These are phyloP conservation scores for Talaromyces thailandensis DNA, from an alignment of 495 filamentous ascomycete genomes.

Conservation along the genomic window DNA sequence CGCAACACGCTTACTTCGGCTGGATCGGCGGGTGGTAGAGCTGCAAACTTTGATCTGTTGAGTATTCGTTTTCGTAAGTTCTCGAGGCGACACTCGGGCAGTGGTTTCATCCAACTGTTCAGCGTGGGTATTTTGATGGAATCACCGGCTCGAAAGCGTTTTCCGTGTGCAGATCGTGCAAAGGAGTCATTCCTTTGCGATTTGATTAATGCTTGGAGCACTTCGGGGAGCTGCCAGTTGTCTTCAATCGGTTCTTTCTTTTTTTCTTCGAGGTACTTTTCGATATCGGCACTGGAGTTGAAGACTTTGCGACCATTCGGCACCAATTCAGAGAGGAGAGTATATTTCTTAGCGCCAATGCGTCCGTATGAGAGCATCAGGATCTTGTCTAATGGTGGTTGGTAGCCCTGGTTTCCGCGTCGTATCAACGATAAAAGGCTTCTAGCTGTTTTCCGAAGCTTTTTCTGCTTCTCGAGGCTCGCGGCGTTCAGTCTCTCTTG, in stretches of 20 bases:
- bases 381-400: conserved; percentile 51
- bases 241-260: conserved; percentile 16
- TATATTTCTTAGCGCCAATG: conserved; percentile 54
- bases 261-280: conserved; percentile 13
- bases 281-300: conserved; percentile 10
- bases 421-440: conserved; percentile 28
- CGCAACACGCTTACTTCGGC: conserved; percentile 56
- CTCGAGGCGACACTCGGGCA: conserved; percentile 39
- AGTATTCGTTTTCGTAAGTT: conserved; percentile 58
- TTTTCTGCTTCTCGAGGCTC: conserved; percentile 7
- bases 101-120: conserved; percentile 55
- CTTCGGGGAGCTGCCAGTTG: conserved; percentile 26
- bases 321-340: conserved; percentile 46
- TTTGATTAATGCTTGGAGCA: conserved; percentile 24
- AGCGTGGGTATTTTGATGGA: conserved; percentile 41
- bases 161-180: conserved; percentile 4
- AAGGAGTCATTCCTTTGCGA: conserved; percentile 21
- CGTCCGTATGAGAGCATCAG: conserved; percentile 67
- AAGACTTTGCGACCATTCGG: conserved; percentile 6
- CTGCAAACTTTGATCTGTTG: conserved; percentile 36
- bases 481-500: not conserved
- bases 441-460: conserved; percentile 17
- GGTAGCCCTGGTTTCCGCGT: conserved; percentile 58
- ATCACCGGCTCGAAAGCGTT: conserved; percentile 15
- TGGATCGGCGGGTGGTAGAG: conserved; percentile 65